Base-by-base conservation (phyloP, 345 rosid species). In the Corchorus capsularis region DNA sequence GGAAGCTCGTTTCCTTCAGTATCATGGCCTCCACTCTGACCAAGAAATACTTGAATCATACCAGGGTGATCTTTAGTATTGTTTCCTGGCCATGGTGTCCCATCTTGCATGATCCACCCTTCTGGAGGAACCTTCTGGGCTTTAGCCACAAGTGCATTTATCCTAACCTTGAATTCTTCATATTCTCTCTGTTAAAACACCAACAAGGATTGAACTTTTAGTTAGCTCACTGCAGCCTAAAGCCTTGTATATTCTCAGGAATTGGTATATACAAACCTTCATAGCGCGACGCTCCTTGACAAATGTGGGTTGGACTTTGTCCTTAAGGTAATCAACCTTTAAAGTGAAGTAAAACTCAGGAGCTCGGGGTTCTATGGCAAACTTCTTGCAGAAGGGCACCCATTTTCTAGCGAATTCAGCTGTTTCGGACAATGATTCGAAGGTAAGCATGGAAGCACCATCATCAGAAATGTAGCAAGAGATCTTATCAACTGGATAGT, bases 11-110 rank as follows among this genome's bases (percentile, higher is more conserved):
- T 84, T 67, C 97, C 98, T 77, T 93, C 92, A 0, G 88, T 81
- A 79, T 93, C 97, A 83, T 85, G 91, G 53, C 95, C 97, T 80
- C 98, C 98, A 52, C 87, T 94, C 80, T 84, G 92, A 65, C 98
- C 98, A 16, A 93, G 91, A 75, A 90, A 93, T 69, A 90, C 97
- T 82, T 93, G 92, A 85, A 94, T 96, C 99, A 96, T 94, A 46
- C 99, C 98, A 6, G 98, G 99, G 17, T 92, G 97, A 83, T 96
- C 98, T 83, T 83, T 94, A 19, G 98, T 96, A 78, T 96, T 96
- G 90, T 96, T 96, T 77, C 98, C 99, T 14, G 98, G 98, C 99
- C 98, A 96, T 63, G 96, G 97, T 12, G 98, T 94, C 62, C 98
- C 99, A 84, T 96, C 98, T 83, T 87, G 98, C 97, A 96, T 96